A percentile compares a stretch with the other conserved stretches of the same genome.
Conservation (phyloP, 345 rosid genomes). For the Pugionium cornutum region DNA sequence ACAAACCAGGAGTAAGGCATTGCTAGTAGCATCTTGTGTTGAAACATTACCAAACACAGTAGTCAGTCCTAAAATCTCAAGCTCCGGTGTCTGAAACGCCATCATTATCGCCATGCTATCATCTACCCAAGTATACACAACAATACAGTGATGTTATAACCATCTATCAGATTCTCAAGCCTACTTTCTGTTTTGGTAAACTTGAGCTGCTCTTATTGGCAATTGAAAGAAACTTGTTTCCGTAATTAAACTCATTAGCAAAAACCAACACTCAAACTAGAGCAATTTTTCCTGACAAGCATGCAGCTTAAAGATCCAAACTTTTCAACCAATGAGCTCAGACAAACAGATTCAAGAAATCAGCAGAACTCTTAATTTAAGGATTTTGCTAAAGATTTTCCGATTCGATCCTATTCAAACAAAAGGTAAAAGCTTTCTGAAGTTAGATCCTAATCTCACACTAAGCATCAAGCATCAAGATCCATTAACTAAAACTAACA, state of each 20-base stretch:
- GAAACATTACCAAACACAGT: conserved; percentile 84
- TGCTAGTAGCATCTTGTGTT: conserved; percentile 72
- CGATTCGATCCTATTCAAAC: neutral
- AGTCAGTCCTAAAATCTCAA: conserved; percentile 82
- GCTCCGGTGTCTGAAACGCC: conserved; percentile 83
- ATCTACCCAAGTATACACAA: conserved; percentile 47
- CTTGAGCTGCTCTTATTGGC: conserved; percentile 1
- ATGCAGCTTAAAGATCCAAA: conserved; percentile 15
- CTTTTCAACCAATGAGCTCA: conserved; percentile 12
- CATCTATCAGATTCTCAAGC: conserved; percentile 6
- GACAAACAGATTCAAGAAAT: conserved; percentile 13
- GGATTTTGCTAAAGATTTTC: neutral
- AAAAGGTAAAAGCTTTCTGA: neutral
- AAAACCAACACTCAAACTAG: neutral
- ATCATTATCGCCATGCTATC: conserved; percentile 92
- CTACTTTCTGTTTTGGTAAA: neutral
- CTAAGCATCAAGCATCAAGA: neutral
- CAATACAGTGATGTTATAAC: neutral
- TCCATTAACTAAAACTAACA: conserved; percentile 5
- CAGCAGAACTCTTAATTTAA: neutral
- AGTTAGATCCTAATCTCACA: neutral
- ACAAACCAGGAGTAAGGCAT: conserved; percentile 84
- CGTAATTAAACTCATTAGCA: neutral
- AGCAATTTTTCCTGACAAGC: neutral
- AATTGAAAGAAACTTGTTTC: neutral